Evolutionary conservation across 352 stramenopile genomes (phyloP), one percentile per base, ranked within the genome.

Genomic region (Phytophthora litchii): DNA sequence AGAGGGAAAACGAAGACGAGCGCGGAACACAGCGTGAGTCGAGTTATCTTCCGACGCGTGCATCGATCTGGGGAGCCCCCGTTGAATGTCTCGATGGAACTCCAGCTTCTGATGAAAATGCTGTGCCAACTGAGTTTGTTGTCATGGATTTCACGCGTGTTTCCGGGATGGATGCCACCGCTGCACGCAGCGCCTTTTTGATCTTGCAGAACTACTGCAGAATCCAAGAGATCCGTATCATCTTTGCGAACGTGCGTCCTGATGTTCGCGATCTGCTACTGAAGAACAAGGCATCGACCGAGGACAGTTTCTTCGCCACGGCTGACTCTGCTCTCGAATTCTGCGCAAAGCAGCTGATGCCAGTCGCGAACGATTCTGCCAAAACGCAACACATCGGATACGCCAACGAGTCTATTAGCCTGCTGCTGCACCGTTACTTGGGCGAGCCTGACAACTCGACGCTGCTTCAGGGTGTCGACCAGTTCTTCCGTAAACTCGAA

Each of bases 131-230:
- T 3, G 68, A 89, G 62, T 91, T 76, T 46, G 64, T 95, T 9
- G 80, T 96, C 23, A 83, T 96, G 65, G 86, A 96, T 48, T 96
- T 96, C 54, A 78, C 63, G 3, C 82, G 78, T 31, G 87, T 96
- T 3, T 88, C 80, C 3, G 86, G 87, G 11, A 94, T 96, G 77
- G 87, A 96, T 54, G 81, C 84, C 0, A 93, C 87, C 2, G 85
- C 86, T 0, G 79, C 81, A 12, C 79, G 81, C 2, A 84, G 70
- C 13, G 87, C 78, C 21, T 82, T 94, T 59, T 85, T 87, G 75
- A 91, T 91, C 54, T 45, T 92, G 31, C 78, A 86, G 43, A 82
- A 92, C 38, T 70, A 88, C 43, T 92, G 80, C 60, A 85, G 82
- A 57, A 72, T 70, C 42, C 64, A 88, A 32, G 57, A 54, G 14